Evolutionary conservation across 306 rosid species (phyloP), one percentile per base, ranked within the genome.

Genomic region (Sicyos edulis): DNA sequence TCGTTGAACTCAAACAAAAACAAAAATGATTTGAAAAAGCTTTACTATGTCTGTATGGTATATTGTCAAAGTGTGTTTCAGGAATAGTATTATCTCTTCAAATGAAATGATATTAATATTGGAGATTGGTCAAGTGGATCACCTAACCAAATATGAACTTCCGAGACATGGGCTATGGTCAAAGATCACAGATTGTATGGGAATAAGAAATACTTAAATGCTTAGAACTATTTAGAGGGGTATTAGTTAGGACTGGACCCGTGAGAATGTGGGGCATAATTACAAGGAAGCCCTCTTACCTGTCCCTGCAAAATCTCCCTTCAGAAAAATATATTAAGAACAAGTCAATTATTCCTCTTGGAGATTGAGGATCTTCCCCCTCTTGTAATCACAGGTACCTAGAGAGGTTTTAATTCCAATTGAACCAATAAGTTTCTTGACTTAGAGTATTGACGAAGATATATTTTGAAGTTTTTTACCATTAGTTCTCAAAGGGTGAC

Each of bases 121-220:
- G 56, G 20, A 32, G 19, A 67, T 45, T 67, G 72, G 55, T 67
- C 13, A 13, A 67, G 56, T 47, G 40, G 72, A 21, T 67, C 17
- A 67, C 42, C 55, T 67, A 67, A 67, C 72, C 55, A 47, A 44
- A 13, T 14, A 21, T 45, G 72, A 66, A 66, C 55, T 40, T 10
- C 29, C 45, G 12, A 66, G 54, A 19, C 16, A 64, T 40, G n/a
- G 10, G 16, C 7, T 64, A 64, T 40, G 50, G 32, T 64, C 70
- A 40, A 64, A 6, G 71, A 10, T 11, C 32, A 19, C 70, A 42
- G 53, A n/a, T 17, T 64, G 71, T 5, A 10, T 37, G 11, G 2
- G 50, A 4, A 63, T 40, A 37, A 16, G 69, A 61, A 37, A 61
- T 34, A 21, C 49, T 32, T 32, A 29, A 60, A 29, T 60, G 13